phyloP scores from a whole-genome alignment of 208 protist species.

The Crithidia sp. region DNA sequence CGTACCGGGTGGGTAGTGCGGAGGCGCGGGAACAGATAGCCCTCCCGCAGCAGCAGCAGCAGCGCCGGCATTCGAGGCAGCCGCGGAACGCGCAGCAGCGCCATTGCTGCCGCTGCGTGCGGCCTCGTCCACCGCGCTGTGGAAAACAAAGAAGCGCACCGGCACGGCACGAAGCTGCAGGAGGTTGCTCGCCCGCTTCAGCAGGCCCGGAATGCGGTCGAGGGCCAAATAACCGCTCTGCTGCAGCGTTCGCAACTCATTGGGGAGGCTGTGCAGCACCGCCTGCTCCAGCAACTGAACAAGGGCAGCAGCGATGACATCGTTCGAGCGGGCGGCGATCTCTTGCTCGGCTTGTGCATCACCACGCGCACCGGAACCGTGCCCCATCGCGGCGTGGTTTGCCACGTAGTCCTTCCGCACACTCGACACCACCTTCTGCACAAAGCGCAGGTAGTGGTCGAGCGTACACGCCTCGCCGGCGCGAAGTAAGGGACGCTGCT shows the following conservation, averaged over 20 bases:
- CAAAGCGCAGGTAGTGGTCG: slow-evolving; percentile 73
- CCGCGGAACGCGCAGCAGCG: neutral
- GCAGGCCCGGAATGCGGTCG: slow-evolving; percentile 64
- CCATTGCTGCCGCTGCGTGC: neutral
- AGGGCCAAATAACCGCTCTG: slow-evolving; percentile 76
- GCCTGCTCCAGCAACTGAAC: slow-evolving; percentile 66
- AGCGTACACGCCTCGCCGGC: slow-evolving; percentile 81
- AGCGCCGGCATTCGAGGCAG: neutral
- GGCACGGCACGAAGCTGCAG: slow-evolving; percentile 73
- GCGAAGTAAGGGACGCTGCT: slow-evolving; percentile 27
- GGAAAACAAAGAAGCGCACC: slow-evolving; percentile 84
- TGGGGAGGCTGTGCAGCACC: slow-evolving; percentile 48
- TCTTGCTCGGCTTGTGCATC: slow-evolving; percentile 71
- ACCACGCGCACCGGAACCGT: slow-evolving; percentile 31
- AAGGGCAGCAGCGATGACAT: slow-evolving; percentile 70
- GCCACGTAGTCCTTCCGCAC: slow-evolving; percentile 65
- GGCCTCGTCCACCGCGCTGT: slow-evolving; percentile 61
- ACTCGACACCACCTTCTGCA: slow-evolving; percentile 66
- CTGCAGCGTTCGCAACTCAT: slow-evolving; percentile 54
- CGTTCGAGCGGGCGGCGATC: slow-evolving; percentile 63
- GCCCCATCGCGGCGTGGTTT: slow-evolving; percentile 25
- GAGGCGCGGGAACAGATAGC: slow-evolving; percentile 27
- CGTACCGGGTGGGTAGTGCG: slow-evolving; percentile 43
- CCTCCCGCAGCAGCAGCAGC: neutral
- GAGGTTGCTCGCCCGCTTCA: slow-evolving; percentile 56